These are phyloP conservation scores for Alnus rubra DNA, from an alignment of 306 rosid species.

Conservation along the genomic window DNA sequence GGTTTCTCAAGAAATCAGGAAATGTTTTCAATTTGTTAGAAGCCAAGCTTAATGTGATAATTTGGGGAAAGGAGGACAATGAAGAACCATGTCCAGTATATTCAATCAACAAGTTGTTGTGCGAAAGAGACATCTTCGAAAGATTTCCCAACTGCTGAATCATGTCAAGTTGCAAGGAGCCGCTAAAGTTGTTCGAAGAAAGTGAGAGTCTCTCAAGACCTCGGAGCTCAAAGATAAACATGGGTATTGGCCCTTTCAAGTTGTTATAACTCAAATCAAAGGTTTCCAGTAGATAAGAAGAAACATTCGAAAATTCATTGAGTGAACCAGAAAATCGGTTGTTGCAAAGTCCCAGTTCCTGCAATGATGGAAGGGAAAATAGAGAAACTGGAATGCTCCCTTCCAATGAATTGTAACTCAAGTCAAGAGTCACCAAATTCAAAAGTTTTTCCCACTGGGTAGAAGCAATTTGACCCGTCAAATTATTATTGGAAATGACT, in stretches of 20 bases:
- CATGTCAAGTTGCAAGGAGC: not conserved
- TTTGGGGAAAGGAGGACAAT: too few species aligned
- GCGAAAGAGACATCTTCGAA: not conserved
- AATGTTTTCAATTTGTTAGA: too few species aligned
- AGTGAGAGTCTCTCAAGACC: not conserved
- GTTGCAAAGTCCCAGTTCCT: too few species aligned
- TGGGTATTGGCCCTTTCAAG: conserved; percentile 16
- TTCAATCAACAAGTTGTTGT: not conserved
- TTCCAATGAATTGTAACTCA: conserved; percentile 12
- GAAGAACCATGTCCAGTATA: too few species aligned
- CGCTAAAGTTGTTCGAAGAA: not conserved
- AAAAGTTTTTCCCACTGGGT: conserved; percentile 11
- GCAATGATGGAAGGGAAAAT: not conserved
- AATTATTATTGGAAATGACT: conserved; percentile 22
- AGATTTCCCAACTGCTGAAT: not conserved
- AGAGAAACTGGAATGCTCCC: conserved; percentile 5
- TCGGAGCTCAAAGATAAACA: not conserved
- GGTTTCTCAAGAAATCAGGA: too few species aligned
- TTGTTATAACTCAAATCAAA: conserved; percentile 14
- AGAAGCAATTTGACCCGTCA: conserved; percentile 16
- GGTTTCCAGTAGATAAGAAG: not conserved
- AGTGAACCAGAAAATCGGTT: too few species aligned
- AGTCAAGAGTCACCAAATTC: conserved; percentile 25
- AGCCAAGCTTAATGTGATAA: not conserved
- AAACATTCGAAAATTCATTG: too few species aligned